Percentiles rank a stretch among this genome's conserved stretches.
Conservation (phyloP, 371 early-diverging fungal genomes). For the Choanephora cucurbitarum region DNA sequence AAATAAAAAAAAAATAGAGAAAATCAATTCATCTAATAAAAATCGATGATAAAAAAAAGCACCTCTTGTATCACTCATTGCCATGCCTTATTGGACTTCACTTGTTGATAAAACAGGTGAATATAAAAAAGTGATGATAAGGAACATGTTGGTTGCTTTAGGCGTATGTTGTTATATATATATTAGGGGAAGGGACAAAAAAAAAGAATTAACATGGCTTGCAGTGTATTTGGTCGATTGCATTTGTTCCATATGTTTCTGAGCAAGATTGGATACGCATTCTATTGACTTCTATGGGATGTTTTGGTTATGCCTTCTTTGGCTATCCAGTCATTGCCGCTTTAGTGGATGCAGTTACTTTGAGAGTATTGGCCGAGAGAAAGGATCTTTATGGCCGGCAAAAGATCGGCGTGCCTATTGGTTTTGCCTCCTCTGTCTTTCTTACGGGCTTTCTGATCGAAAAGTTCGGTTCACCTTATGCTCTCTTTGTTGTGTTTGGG, state of each 20-base stretch:
- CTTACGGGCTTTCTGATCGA: slow-evolving; percentile 34
- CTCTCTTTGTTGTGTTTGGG: slow-evolving; percentile 30
- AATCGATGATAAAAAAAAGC: slow-evolving; percentile 26
- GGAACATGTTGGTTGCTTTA: slow-evolving; percentile 35
- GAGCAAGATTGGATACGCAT: slow-evolving; percentile 18
- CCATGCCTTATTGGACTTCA: slow-evolving; percentile 43
- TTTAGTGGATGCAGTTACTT: slow-evolving; percentile 27
- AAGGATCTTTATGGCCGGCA: slow-evolving; percentile 38
- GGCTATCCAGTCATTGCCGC: slow-evolving; percentile 40
- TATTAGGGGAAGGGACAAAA: slow-evolving; percentile 6
- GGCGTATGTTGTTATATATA: slow-evolving; percentile 23
- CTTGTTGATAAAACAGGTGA: slow-evolving; percentile 27
- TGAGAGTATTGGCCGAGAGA: slow-evolving; percentile 29
- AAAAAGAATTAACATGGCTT: neutral
- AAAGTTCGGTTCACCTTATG: slow-evolving; percentile 24
- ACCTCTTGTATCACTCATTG: slow-evolving; percentile 39
- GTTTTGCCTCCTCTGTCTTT: slow-evolving; percentile 35
- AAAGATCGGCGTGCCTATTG: slow-evolving; percentile 39
- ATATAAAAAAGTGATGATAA: slow-evolving; percentile 34
- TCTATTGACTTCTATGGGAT: slow-evolving; percentile 23
- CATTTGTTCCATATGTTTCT: slow-evolving; percentile 29
- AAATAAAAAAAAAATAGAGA: neutral
- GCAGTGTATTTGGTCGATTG: slow-evolving; percentile 33
- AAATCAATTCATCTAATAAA: no score
- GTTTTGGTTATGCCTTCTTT: slow-evolving; percentile 42